Evolutionary conservation across 2,329 filamentous ascomycete genomes (phyloP), one percentile per base, ranked within the genome.

Genomic region (Verticillium albo-atrum): DNA sequence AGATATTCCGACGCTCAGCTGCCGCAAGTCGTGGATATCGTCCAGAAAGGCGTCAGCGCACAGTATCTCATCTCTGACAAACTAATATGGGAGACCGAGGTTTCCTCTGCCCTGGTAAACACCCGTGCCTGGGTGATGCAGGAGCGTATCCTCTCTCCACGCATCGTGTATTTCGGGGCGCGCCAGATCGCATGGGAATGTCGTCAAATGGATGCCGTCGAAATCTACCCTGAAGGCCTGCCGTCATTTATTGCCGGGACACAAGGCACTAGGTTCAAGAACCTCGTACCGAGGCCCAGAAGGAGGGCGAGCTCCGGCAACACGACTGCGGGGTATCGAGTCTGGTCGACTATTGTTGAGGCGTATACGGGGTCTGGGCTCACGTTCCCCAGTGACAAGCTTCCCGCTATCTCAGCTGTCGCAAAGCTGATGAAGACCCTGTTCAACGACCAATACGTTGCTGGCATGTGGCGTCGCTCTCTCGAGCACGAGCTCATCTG

Each of bases 61-160:
- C 30, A 32, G 30, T 32, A 32, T 32, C 30, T 5, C 30, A 12
- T 32, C 30, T 32, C 30, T 4, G 30, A 32, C 12, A 32, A 32
- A 2, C 7, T 2, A 6, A 15, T 47, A 2, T 47, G 37, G 37
- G 4, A 47, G 7, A n/a, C 37, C 7, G 37, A 47, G 15, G 37
- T 47, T 15, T 47, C 37, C 10, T 15, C 7, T 4, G 47, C 47
- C n/a, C 47, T 25, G 20, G 20, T 51, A 4, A 51, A 51, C 20
- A 20, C 59, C 4, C 55, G 63, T 2, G 63, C 57, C 1, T 64
- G 63, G 63, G 63, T 64, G 1, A 60, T 64, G 15, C 63, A 64
- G 50, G 63, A 64, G 23, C 58, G 60, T 1, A 54, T 64, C 5
- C 55, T 64, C n/a, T 63, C 63, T 1, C 62, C 61, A 2, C 35